Conservation (phyloP, 2,329 filamentous ascomycete species). For the Phialemoniopsis sp. region DNA sequence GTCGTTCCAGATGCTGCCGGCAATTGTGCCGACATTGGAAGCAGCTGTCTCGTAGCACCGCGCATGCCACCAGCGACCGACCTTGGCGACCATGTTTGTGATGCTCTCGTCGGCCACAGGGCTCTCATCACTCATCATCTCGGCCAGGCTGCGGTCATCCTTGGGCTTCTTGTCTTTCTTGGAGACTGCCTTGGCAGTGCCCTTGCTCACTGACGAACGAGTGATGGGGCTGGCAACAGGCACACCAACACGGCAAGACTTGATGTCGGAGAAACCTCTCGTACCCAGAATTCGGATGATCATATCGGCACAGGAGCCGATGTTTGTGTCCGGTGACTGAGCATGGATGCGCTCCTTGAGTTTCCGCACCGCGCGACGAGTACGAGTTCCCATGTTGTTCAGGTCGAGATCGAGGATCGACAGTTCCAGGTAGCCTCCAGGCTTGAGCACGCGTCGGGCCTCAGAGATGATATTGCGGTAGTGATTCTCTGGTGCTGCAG, state of each 20-base stretch:
- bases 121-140: constrained; percentile 70
- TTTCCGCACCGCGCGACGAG: constrained; percentile 62
- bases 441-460: constrained; percentile 71
- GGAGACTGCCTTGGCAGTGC: constrained; percentile 11
- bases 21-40: constrained; percentile 33
- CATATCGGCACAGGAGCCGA: constrained; percentile 56
- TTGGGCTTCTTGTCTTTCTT: constrained; percentile 22
- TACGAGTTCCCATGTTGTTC: constrained; percentile 74
- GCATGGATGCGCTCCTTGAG: constrained; percentile 68
- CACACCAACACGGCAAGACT: constrained; percentile 73
- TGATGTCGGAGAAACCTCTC: constrained; percentile 67
- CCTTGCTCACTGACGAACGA: constrained; percentile 10
- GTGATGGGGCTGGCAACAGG: constrained; percentile 58
- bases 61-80: constrained; percentile 95
- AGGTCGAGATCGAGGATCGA: constrained; percentile 76
- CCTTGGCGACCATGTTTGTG: constrained; percentile 86
- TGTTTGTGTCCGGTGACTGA: constrained; percentile 53
- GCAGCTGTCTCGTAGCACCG: constrained; percentile 79
- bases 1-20: constrained; percentile 74
- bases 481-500: constrained; percentile 61
- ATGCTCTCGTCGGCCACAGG: constrained; percentile 76
- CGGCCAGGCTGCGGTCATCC: constrained; percentile 56
- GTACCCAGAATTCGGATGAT: constrained; percentile 64
- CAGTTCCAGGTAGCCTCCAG: constrained; percentile 75
- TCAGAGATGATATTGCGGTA: constrained; percentile 71